Conservation (phyloP, 176 grass and related monocot species). For the Chloris gayana region DNA sequence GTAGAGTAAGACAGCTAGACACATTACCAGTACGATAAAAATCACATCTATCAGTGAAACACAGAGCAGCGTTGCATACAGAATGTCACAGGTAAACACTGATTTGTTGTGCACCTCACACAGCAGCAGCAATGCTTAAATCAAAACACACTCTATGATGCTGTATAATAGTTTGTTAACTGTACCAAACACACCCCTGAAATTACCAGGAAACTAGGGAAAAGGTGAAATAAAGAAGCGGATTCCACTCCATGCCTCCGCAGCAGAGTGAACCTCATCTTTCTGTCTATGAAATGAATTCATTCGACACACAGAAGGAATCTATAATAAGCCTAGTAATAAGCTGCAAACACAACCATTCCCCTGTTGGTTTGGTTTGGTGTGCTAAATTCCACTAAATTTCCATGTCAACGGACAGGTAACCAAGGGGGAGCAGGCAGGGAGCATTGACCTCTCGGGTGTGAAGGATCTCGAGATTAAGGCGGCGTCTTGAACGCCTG, state of each 20-base stretch:
- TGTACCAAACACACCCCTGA: constrained; percentile 20
- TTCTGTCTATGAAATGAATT: not conserved
- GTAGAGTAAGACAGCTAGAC: too few relatives aligned
- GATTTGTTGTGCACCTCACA: not conserved
- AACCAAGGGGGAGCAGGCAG: not conserved
- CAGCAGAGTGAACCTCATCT: not conserved
- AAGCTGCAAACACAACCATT: constrained; percentile 3
- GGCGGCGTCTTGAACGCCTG: constrained; percentile 60
- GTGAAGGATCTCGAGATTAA: constrained; percentile 3
- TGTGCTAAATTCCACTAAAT: constrained; percentile 28
- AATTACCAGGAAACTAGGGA: not conserved
- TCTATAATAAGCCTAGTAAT: too few relatives aligned
- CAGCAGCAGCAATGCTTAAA: not conserved
- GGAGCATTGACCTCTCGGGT: not conserved
- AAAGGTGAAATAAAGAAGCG: not conserved
- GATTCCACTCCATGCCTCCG: constrained; percentile 8
- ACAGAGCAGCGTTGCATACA: not conserved
- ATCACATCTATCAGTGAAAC: not conserved
- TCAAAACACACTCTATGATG: not conserved
- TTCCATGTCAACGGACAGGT: not conserved
- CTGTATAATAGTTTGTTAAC: constrained; percentile 26
- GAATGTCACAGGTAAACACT: not conserved
- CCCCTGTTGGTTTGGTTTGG: constrained; percentile 21
- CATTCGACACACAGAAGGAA: not conserved
- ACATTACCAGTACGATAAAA: not conserved